A percentile compares a stretch with the other conserved stretches of the same genome.
These are phyloP conservation scores for Allium cepa DNA, from an alignment of 106 monocot species.

Conservation along the genomic window DNA sequence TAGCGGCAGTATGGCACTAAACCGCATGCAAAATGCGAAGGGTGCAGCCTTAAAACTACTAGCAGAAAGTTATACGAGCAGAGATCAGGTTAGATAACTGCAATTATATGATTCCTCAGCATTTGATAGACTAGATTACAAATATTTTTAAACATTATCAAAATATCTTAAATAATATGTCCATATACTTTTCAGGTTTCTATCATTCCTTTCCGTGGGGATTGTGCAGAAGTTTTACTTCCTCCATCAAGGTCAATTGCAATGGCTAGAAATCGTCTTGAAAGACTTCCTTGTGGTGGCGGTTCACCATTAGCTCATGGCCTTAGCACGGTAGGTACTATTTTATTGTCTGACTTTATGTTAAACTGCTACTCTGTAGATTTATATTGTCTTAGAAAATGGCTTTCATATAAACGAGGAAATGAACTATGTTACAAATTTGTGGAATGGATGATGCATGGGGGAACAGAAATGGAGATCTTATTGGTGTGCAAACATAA, in stretches of 20 bases:
- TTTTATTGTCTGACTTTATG: background rate
- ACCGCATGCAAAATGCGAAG: constrained; percentile 99
- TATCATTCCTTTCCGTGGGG: constrained; percentile 97
- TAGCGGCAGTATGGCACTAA: constrained; percentile 99
- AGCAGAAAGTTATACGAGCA: constrained; percentile 97
- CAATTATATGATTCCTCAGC: too few relatives aligned
- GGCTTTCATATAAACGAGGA: too few relatives aligned
- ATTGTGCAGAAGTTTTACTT: constrained; percentile 93
- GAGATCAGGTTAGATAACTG: constrained; percentile 68
- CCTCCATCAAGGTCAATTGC: constrained; percentile 99
- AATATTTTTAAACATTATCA: background rate
- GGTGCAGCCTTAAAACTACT: constrained; percentile 91
- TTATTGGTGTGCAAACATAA: too few relatives aligned
- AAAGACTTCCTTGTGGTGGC: constrained; percentile 97
- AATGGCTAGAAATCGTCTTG: constrained; percentile 96
- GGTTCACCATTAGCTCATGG: constrained; percentile 99
- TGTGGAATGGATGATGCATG: too few relatives aligned
- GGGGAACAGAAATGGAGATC: too few relatives aligned
- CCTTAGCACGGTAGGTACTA: constrained; percentile 69
- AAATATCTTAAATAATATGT: background rate
- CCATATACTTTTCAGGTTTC: constrained; percentile 48
- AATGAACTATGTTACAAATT: too few relatives aligned
- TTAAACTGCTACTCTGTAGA: too few relatives aligned
- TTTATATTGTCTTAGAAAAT: too few relatives aligned
- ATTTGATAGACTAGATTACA: too few relatives aligned